Percentiles rank a stretch among this genome's conserved stretches.
Evolutionary conservation across 2,329 filamentous ascomycete species (phyloP).

Genomic region (Alternaria viburni): DNA sequence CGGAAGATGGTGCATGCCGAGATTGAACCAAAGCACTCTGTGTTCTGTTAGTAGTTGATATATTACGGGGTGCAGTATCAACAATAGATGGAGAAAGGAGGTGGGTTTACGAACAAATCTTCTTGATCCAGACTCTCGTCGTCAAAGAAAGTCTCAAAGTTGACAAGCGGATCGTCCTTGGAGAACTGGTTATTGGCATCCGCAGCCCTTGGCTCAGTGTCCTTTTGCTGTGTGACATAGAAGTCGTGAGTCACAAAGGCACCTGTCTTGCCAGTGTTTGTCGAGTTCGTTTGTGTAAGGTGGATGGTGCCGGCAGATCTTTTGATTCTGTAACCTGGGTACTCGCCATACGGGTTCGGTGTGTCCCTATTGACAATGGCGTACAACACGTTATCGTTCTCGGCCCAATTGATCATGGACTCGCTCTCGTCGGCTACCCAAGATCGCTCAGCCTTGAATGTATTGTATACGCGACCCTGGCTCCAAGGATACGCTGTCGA

Average conservation of each 20-base stretch:
- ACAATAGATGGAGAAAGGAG: background rate
- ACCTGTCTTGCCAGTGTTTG: conserved; percentile 54
- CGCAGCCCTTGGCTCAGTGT: conserved; percentile 56
- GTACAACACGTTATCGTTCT: conserved; percentile 56
- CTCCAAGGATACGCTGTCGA: conserved; percentile 59
- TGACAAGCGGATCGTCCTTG: conserved; percentile 55
- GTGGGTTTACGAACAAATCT: conserved; percentile 35
- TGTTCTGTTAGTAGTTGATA: background rate
- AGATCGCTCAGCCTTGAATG: conserved; percentile 58
- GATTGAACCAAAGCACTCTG: conserved; percentile 59
- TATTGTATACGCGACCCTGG: conserved; percentile 55
- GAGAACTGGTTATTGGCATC: conserved; percentile 57
- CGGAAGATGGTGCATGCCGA: conserved; percentile 60
- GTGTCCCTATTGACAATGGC: conserved; percentile 59
- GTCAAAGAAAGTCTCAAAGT: conserved; percentile 60
- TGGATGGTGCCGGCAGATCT: conserved; percentile 42
- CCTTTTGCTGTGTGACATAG: conserved; percentile 59
- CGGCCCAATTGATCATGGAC: conserved; percentile 54
- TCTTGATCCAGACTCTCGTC: conserved; percentile 52
- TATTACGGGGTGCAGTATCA: background rate
- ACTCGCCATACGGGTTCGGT: conserved; percentile 59
- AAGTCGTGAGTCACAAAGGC: conserved; percentile 61
- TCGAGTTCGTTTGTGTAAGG: conserved; percentile 58
- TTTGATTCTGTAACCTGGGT: conserved; percentile 59
- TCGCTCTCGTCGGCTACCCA: conserved; percentile 49